These are phyloP conservation scores for Trichoderma asperelloides DNA, from an alignment of 495 filamentous ascomycete species.

Conservation along the genomic window DNA sequence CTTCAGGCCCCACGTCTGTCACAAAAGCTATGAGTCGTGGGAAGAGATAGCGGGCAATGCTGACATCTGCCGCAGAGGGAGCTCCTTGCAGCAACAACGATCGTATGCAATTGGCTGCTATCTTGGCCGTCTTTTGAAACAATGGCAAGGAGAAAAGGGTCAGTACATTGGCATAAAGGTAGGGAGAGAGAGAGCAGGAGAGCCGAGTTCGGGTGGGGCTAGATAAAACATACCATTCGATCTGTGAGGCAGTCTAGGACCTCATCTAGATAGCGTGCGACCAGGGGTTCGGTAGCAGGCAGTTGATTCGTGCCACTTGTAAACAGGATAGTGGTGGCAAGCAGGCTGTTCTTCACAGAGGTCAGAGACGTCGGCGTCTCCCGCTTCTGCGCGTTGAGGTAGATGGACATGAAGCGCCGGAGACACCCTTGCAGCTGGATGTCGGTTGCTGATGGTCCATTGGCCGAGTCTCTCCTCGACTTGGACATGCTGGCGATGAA, in stretches of 20 bases:
- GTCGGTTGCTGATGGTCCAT: slow-evolving; percentile 31
- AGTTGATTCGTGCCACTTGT: slow-evolving; percentile 68
- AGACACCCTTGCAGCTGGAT: slow-evolving; percentile 60
- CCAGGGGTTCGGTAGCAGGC: slow-evolving; percentile 59
- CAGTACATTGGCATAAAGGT: slow-evolving; percentile 14
- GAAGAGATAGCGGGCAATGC: slow-evolving; percentile 62
- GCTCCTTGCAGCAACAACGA: slow-evolving; percentile 61
- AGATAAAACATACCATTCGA: slow-evolving; percentile 43
- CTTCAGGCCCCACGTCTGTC: slow-evolving; percentile 53
- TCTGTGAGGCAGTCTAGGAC: slow-evolving; percentile 78
- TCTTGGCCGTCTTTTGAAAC: slow-evolving; percentile 58
- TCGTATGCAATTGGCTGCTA: slow-evolving; percentile 78
- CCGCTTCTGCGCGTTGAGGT: slow-evolving; percentile 73
- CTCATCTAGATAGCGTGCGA: slow-evolving; percentile 61
- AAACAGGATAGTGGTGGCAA: slow-evolving; percentile 80
- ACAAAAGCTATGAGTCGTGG: slow-evolving; percentile 71
- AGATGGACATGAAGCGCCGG: slow-evolving; percentile 67
- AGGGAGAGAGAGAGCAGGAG: neutral
- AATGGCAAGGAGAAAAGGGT: neutral
- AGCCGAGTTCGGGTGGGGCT: neutral
- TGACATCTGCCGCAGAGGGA: slow-evolving; percentile 59
- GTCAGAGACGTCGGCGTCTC: slow-evolving; percentile 71
- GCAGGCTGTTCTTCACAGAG: slow-evolving; percentile 87
- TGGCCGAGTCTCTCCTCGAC: slow-evolving; percentile 25
- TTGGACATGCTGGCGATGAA: slow-evolving; percentile 68